A percentile compares a stretch with the other conserved stretches of the same genome.
Evolutionary conservation across 345 rosid species (phyloP).

Genomic region (Dipteronia sinensis): DNA sequence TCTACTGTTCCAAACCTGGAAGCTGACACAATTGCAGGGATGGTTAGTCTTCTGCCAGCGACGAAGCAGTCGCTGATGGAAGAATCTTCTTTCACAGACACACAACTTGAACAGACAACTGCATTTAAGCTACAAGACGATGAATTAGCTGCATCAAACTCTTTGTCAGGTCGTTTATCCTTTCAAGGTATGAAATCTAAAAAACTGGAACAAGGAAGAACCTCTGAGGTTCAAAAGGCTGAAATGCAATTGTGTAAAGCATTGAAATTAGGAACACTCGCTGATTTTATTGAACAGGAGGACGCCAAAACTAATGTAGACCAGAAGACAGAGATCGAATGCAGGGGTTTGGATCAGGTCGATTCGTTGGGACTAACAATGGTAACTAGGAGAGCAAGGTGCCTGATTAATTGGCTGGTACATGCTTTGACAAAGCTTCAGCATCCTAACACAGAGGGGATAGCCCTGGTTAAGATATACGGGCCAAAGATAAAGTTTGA

Average conservation of each 20-base stretch:
- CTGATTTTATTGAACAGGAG: slow-evolving; percentile 19
- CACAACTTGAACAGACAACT: slow-evolving; percentile 27
- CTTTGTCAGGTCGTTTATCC: slow-evolving; percentile 45
- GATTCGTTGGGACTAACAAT: slow-evolving; percentile 64
- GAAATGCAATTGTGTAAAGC: slow-evolving; percentile 20
- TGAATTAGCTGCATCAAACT: slow-evolving; percentile 39
- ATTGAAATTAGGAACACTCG: slow-evolving; percentile 20
- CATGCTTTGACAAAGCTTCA: slow-evolving; percentile 75
- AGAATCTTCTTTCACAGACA: slow-evolving; percentile 40
- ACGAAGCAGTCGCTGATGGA: slow-evolving; percentile 40
- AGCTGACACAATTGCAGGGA: slow-evolving; percentile 57
- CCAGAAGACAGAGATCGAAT: slow-evolving; percentile 40
- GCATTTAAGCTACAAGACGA: slow-evolving; percentile 25
- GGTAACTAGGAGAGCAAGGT: slow-evolving; percentile 74
- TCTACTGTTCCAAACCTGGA: slow-evolving; percentile 57
- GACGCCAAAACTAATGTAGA: slow-evolving; percentile 10
- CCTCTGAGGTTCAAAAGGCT: slow-evolving; percentile 25
- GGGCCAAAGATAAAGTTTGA: slow-evolving; percentile 86
- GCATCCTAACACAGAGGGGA: slow-evolving; percentile 62
- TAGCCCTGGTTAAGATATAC: slow-evolving; percentile 63
- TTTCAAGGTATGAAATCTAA: slow-evolving; percentile 25
- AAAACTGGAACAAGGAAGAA: slow-evolving; percentile 32
- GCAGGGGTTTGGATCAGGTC: slow-evolving; percentile 73
- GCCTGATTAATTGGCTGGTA: slow-evolving; percentile 88
- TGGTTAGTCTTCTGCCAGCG: slow-evolving; percentile 67